These are phyloP conservation scores for Xylariaceae sp. DNA, from an alignment of 2,329 filamentous ascomycete species.

Conservation along the genomic window DNA sequence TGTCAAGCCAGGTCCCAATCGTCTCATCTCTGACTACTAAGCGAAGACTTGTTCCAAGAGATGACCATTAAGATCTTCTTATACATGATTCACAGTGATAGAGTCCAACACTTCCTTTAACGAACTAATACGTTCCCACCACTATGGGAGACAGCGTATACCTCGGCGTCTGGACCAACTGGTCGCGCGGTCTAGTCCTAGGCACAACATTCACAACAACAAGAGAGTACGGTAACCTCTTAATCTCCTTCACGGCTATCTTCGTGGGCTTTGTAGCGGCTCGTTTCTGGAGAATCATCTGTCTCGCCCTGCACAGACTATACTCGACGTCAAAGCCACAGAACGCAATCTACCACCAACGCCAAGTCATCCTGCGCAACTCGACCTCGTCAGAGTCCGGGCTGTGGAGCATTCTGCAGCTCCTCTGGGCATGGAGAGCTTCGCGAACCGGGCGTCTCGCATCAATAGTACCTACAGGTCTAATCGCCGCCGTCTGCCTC, in stretches of 20 bases:
- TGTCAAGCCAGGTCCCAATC: too few species aligned
- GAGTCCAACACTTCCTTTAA: too few species aligned
- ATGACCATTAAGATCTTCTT: too few species aligned
- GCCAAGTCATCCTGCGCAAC: constrained; percentile 17
- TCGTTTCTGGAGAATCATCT: constrained; percentile 16
- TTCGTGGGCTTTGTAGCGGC: constrained; percentile 18
- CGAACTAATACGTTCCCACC: too few species aligned
- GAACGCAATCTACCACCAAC: constrained; percentile 16
- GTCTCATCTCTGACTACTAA: too few species aligned
- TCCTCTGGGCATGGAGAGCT: constrained; percentile 7
- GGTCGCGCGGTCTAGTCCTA: constrained; percentile 11
- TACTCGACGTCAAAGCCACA: constrained; percentile 1
- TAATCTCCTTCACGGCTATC: constrained; percentile 16
- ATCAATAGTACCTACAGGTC: not conserved
- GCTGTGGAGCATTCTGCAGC: constrained; percentile 1
- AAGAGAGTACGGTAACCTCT: constrained; percentile 3
- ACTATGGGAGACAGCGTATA: constrained; percentile 4
- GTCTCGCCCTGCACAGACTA: constrained; percentile 10
- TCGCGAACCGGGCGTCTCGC: not conserved
- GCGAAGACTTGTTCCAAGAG: too few species aligned
- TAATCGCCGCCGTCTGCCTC: constrained; percentile 3
- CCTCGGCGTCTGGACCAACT: constrained; percentile 17
- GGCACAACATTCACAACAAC: constrained; percentile 13
- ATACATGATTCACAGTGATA: too few species aligned
- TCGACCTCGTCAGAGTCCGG: constrained; percentile 9